Evolutionary conservation across 192 early-diverging fungal genomes (phyloP).

Genomic region (Paraglomus brasilianum): DNA sequence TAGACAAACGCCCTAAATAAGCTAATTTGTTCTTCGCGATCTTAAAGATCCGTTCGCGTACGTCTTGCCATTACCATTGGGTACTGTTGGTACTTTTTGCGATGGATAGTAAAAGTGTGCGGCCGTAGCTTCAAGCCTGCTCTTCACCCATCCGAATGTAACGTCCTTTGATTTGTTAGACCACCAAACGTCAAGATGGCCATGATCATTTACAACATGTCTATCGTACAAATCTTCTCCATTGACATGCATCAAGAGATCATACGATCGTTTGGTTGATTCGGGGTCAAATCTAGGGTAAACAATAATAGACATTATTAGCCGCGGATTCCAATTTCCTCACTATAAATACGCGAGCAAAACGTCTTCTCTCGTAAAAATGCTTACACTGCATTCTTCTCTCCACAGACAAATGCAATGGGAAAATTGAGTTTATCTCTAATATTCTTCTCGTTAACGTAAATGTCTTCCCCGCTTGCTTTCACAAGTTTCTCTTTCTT

Average conservation of each 20-base stretch:
- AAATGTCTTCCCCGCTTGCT: conserved; percentile 30
- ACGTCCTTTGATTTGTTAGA: conserved; percentile 1
- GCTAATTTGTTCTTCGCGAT: no score
- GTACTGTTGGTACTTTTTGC: no score
- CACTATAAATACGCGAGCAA: neutral
- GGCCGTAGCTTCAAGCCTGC: no score
- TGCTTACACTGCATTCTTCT: conserved; percentile 41
- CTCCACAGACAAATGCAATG: conserved; percentile 40
- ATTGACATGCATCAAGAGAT: neutral
- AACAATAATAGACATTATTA: neutral
- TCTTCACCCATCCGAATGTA: neutral
- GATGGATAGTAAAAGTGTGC: no score
- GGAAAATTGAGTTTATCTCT: conserved; percentile 36
- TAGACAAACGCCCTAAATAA: no score
- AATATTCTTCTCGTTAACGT: conserved; percentile 35
- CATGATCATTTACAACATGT: neutral
- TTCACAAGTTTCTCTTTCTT: conserved; percentile 33
- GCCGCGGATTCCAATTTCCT: no score
- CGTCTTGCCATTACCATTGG: no score
- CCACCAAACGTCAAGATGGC: conserved; percentile 29
- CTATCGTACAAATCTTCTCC: neutral
- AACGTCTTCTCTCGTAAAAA: neutral
- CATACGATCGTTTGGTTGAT: conserved; percentile 19
- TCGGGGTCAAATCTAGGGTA: neutral
- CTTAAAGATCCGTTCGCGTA: no score